Base-by-base conservation (phyloP, 1,284 basidiomycete genomes). In the Pisolithus thermaeus region DNA sequence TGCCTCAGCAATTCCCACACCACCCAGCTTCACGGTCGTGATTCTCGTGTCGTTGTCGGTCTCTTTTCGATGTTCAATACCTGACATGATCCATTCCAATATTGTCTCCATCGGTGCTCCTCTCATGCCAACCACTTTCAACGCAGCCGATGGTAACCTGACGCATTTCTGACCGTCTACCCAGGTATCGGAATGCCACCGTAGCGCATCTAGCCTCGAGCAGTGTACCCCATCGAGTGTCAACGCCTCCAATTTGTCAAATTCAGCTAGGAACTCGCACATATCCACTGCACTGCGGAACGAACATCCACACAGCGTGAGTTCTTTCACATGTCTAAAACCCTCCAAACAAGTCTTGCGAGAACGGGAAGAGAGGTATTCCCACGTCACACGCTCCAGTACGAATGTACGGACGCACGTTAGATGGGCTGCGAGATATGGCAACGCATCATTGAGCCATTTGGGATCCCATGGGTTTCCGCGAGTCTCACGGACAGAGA, bases 391-490 rank as follows among this genome's bases (percentile, higher is more conserved):
- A 4, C 54, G 53, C 45, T 70, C 67, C 51, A 68, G 57, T 38
- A 61, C 64, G 9, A 66, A 58, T 22, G 49, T 57, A 39, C 56
- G 55, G n/a, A 66, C 44, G 11, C 52, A 47, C 7, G 54, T 37
- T 2, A 66, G 54, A 32, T 65, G 53, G 3, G 23, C 52, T 4
- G 56, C 56, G 11, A 66, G 54, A 32, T 56, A 40, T 9, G 65
- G 66, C 18, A 66, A 58, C 14, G 60, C 57, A 22, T 64, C 65
- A 9, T 68, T 52, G 6, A 70, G 54, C 64, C 64, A 66, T 41
- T 64, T 66, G 2, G 67, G 65, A 48, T 68, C 66, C 64, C 65
- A 69, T 6, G 58, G 39, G 16, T 61, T 57, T 20, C 66, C 67
- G 16, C 63, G 67, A 11, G 66, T 66, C 49, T 67, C 64, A 23